A percentile compares a stretch with the other conserved stretches of the same genome.
These are phyloP conservation scores for Paulownia fortunei DNA, from an alignment of 257 asterid species.

Conservation along the genomic window DNA sequence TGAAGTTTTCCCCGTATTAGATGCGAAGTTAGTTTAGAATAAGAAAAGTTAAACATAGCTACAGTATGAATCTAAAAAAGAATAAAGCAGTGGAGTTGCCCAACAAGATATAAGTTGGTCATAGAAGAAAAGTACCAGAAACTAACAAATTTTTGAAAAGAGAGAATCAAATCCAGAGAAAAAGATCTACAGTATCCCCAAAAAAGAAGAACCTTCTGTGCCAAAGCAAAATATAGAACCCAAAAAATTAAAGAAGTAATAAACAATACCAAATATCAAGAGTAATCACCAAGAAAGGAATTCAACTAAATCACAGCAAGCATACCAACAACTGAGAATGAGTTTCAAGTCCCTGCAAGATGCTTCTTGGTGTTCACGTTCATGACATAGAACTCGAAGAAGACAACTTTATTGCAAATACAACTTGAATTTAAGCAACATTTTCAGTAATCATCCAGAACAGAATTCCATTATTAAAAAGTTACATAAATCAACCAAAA, in stretches of 20 bases:
- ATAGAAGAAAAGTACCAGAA: constrained; percentile 43
- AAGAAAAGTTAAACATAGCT: constrained; percentile 33
- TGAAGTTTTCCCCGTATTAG: constrained; percentile 31
- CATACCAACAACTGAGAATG: constrained; percentile 40
- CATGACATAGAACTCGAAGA: constrained; percentile 15
- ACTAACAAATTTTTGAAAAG: constrained; percentile 41
- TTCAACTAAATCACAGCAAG: constrained; percentile 26
- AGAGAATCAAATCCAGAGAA: constrained; percentile 52
- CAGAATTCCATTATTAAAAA: not conserved
- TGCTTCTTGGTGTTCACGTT: constrained; percentile 1
- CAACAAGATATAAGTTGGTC: constrained; percentile 33
- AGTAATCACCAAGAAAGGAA: constrained; percentile 48
- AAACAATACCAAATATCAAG: constrained; percentile 37
- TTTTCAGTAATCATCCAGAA: constrained; percentile 6
- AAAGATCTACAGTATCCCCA: constrained; percentile 24
- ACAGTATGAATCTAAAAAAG: constrained; percentile 37
- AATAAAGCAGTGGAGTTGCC: constrained; percentile 47
- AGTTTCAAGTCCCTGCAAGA: not conserved
- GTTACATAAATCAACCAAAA: not conserved
- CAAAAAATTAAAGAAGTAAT: constrained; percentile 27
- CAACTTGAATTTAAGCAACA: constrained; percentile 23
- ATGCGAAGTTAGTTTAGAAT: constrained; percentile 35
- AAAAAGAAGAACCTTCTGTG: constrained; percentile 48
- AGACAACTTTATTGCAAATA: too few species aligned
- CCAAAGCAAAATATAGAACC: constrained; percentile 54